Percentiles rank a stretch among this genome's conserved stretches.
Conservation (phyloP, 257 asterid species). For the Solanum corneliomulleri region DNA sequence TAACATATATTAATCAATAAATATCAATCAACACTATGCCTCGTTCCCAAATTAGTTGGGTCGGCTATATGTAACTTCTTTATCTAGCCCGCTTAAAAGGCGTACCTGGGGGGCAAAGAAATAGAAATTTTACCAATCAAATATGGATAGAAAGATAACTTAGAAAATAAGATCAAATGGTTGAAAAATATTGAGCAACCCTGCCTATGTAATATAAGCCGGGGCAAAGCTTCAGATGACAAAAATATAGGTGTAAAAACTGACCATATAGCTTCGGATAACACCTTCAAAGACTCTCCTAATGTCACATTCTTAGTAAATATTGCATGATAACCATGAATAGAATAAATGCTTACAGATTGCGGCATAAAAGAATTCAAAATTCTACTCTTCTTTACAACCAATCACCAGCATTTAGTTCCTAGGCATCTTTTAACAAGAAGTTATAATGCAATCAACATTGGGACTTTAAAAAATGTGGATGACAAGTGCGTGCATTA, state of each 20-base stretch:
- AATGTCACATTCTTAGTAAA: background rate
- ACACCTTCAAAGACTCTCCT: background rate
- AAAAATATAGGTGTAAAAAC: background rate
- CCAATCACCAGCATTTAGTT: background rate
- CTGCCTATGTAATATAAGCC: background rate
- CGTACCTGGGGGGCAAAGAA: background rate
- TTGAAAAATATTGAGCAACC: background rate
- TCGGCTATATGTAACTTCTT: background rate
- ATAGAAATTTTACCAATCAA: background rate
- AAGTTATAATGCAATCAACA: background rate
- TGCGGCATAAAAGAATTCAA: background rate
- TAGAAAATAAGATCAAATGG: constrained; percentile 2
- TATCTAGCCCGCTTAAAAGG: background rate
- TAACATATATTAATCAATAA: background rate
- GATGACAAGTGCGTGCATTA: background rate
- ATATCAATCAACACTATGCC: background rate
- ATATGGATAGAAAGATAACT: background rate
- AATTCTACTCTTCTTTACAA: background rate
- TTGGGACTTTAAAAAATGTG: background rate
- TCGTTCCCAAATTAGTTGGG: background rate
- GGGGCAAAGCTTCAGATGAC: background rate
- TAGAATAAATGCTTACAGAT: background rate
- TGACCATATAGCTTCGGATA: background rate
- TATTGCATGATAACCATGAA: background rate
- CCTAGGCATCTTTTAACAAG: background rate